These are phyloP conservation scores for Venturia pyrina DNA, from an alignment of 2,329 filamentous ascomycete genomes.

Conservation along the genomic window DNA sequence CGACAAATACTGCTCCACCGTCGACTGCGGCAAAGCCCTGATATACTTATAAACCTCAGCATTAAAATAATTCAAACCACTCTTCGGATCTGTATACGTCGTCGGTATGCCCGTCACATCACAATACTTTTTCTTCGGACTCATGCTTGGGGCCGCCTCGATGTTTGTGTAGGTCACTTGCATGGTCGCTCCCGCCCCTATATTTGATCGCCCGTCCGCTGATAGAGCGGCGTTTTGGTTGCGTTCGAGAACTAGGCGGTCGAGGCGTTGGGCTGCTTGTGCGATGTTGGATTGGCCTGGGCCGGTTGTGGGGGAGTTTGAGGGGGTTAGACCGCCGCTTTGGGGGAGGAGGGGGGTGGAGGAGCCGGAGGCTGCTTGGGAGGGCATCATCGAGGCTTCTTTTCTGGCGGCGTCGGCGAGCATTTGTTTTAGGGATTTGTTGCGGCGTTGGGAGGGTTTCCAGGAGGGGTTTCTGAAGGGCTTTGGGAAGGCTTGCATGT, in stretches of 20 bases:
- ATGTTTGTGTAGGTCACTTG: conserved; percentile 89
- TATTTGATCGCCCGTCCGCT: conserved; percentile 24
- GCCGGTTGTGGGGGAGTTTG: conserved; percentile 36
- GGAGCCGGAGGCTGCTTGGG: conserved; percentile 68
- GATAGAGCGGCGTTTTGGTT: conserved; percentile 38
- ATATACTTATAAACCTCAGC: conserved; percentile 83
- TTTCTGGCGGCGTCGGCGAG: conserved; percentile 78
- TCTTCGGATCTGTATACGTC: conserved; percentile 91
- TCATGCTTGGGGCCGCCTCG: conserved; percentile 82
- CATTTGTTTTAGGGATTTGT: conserved; percentile 98
- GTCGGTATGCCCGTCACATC: conserved; percentile 91
- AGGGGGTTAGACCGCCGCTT: conserved; percentile 19
- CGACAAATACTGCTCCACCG: conserved; percentile 80
- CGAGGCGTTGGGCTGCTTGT: conserved; percentile 79
- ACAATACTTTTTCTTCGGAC: conserved; percentile 81
- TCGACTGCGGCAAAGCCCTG: conserved; percentile 67
- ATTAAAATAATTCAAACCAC: conserved; percentile 83
- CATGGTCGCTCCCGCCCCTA: conserved; percentile 14
- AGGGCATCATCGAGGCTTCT: conserved; percentile 81
- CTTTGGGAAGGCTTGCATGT: conserved; percentile 78
- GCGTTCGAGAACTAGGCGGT: conserved; percentile 81
- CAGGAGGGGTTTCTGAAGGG: conserved; percentile 84
- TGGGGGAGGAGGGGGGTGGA: conserved; percentile 44
- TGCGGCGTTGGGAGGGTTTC: conserved; percentile 88
- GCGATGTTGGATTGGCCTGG: conserved; percentile 53